Base-by-base conservation (phyloP, 441 rosid genomes). In the Populus hybrid region DNA sequence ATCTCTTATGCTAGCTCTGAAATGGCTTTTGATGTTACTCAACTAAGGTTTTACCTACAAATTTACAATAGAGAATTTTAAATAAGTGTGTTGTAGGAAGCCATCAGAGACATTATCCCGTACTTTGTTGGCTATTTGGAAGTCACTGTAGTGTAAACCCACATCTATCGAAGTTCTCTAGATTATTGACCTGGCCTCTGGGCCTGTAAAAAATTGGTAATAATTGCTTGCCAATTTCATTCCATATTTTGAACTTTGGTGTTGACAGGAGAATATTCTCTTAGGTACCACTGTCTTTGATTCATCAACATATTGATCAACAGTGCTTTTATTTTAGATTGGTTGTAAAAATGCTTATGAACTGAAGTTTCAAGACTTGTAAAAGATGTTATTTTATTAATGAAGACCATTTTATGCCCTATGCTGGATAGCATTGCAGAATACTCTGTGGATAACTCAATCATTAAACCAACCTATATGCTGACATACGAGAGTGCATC, bases 401-500 rank as follows among this genome's bases (percentile, higher is more conserved):
- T 59, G 35, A 79, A 77, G 74, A 73, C 61, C 68, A 69, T 79
- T 75, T 78, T 40, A 72, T 76, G 67, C 28, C 69, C n/a, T 75
- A 6, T 82, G 81, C 40, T 46, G 75, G 53, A 78, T 82, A 95
- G 99, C 86, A 91, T 95, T 88, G 93, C 93, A 84, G 99, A 95
- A 80, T 91, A 87, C 83, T 83, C 94, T 10, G 93, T 95, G 76
- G 85, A 84, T 71, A 94, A 91, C 85, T 88, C 99, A 16, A 79
- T 89, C 75, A 89, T 95, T 74, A 92, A 88, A 77, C 98, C 99
- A 77, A 94, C 99, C 65, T 95, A 95, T 84, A 94, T 94, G 99
- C 88, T 95, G 90, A 95, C 99, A 12, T 94, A 95, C 70, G 97
- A 92, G 84, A 95, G 99, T 87, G 99, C 99, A 63, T 78, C 94